phyloP scores from a whole-genome alignment of 768 basidiomycete genomes.

The Trametes sanguinea region DNA sequence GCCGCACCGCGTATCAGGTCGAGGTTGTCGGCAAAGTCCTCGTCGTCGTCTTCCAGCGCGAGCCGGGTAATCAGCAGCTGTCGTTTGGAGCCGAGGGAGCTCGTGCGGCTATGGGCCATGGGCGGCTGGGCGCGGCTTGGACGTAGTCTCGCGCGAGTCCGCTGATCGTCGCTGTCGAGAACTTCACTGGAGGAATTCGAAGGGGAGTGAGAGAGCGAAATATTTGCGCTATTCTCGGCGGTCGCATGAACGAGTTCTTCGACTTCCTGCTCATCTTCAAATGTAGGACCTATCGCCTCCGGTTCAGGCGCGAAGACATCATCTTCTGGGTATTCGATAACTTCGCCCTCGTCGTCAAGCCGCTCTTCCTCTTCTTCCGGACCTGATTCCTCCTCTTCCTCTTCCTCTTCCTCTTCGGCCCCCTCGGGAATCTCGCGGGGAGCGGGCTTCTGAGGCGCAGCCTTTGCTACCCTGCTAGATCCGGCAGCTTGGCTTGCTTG shows the following conservation, averaged over 20 bases:
- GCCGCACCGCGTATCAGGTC: background rate
- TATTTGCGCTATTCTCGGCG: background rate
- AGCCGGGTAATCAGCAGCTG: background rate
- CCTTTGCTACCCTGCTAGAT: background rate
- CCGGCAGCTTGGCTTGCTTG: background rate
- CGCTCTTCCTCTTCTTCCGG: background rate
- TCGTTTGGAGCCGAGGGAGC: background rate
- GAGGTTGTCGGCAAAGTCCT: slow-evolving; percentile 4
- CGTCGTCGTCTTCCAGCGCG: background rate
- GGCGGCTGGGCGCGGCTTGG: background rate
- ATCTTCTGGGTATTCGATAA: background rate
- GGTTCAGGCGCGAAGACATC: background rate
- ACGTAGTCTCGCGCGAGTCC: slow-evolving; percentile 3
- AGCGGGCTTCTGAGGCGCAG: background rate
- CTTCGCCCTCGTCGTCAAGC: background rate
- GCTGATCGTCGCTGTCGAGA: slow-evolving; percentile 26
- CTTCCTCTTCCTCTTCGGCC: slow-evolving; percentile 1
- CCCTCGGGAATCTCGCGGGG: too few relatives aligned
- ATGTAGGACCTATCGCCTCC: background rate
- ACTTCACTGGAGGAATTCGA: background rate
- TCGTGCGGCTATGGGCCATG: background rate
- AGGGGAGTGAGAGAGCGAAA: background rate
- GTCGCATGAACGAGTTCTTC: slow-evolving; percentile 12
- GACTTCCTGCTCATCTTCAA: slow-evolving; percentile 20
- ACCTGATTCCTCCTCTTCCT: background rate